Conservation (phyloP, 2,329 filamentous ascomycete species). For the Penicillium sclerotigenum region DNA sequence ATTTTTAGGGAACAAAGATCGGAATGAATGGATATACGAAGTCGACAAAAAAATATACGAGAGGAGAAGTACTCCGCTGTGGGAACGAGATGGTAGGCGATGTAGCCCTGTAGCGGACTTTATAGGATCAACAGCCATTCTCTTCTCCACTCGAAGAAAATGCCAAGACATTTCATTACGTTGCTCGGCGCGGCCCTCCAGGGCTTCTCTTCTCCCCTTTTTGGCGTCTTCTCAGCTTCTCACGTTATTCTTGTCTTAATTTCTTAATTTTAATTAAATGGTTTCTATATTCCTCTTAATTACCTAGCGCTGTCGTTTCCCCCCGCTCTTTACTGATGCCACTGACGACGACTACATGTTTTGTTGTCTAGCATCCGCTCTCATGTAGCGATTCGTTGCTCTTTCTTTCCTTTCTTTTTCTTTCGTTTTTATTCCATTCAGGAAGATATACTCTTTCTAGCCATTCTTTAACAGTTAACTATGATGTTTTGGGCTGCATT, state of each 20-base stretch:
- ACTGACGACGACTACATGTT: neutral
- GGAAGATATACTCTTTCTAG: constrained; percentile 25
- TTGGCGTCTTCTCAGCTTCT: neutral
- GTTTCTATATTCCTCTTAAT: constrained; percentile 4
- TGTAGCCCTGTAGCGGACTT: neutral
- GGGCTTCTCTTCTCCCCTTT: neutral
- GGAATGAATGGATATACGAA: neutral
- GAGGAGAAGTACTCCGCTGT: constrained; percentile 14
- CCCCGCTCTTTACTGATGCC: neutral
- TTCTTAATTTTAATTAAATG: constrained; percentile 7
- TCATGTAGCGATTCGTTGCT: neutral
- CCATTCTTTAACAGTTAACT: constrained; percentile 26
- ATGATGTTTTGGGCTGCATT: constrained; percentile 27
- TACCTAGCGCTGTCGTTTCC: neutral
- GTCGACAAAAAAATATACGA: neutral
- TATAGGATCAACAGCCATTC: constrained; percentile 3
- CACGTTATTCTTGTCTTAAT: neutral
- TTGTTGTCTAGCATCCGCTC: neutral
- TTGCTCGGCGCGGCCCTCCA: neutral
- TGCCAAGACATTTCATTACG: constrained; percentile 24
- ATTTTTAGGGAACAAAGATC: neutral
- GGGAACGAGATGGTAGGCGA: neutral
- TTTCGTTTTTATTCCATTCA: neutral
- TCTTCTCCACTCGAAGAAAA: constrained; percentile 22
- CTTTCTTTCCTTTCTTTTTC: constrained; percentile 7